phyloP scores from a whole-genome alignment of 371 early-diverging fungal species.

The Mucor racemosus region DNA sequence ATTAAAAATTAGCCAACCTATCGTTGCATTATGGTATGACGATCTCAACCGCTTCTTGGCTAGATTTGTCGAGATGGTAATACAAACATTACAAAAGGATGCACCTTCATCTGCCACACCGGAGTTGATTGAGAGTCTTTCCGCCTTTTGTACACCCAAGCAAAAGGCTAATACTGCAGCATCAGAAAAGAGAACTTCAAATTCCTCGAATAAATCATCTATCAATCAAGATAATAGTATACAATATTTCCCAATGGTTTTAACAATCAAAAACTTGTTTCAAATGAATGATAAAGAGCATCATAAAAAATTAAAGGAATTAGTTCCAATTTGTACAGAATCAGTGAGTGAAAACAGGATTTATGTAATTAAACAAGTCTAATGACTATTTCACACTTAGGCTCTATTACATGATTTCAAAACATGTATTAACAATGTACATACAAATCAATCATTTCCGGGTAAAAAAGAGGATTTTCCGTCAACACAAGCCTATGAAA shows the following conservation, averaged over 20 bases:
- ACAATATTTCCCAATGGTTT: constrained; percentile 32
- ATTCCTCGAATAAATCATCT: not conserved
- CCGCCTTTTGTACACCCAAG: constrained; percentile 14
- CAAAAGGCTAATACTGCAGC: not conserved
- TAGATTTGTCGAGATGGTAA: constrained; percentile 43
- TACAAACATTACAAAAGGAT: constrained; percentile 46
- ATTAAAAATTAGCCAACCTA: constrained; percentile 26
- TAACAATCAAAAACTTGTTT: constrained; percentile 32
- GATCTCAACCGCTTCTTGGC: constrained; percentile 40
- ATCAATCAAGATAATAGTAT: constrained; percentile 1
- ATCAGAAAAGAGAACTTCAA: constrained; percentile 7
- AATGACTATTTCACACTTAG: constrained; percentile 12
- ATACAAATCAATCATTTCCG: constrained; percentile 32
- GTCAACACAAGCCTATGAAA: constrained; percentile 27
- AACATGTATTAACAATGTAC: constrained; percentile 36
- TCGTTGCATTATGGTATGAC: constrained; percentile 32
- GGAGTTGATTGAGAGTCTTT: constrained; percentile 40
- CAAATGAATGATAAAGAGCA: constrained; percentile 30
- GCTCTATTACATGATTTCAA: constrained; percentile 36
- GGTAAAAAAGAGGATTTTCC: constrained; percentile 36
- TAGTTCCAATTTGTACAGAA: constrained; percentile 34
- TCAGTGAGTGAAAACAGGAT: constrained; percentile 19
- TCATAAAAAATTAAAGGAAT: constrained; percentile 23
- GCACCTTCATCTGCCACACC: constrained; percentile 42
- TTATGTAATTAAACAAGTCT: not conserved